phyloP scores from a whole-genome alignment of 768 basidiomycete species.

The Amanita inopinata region DNA sequence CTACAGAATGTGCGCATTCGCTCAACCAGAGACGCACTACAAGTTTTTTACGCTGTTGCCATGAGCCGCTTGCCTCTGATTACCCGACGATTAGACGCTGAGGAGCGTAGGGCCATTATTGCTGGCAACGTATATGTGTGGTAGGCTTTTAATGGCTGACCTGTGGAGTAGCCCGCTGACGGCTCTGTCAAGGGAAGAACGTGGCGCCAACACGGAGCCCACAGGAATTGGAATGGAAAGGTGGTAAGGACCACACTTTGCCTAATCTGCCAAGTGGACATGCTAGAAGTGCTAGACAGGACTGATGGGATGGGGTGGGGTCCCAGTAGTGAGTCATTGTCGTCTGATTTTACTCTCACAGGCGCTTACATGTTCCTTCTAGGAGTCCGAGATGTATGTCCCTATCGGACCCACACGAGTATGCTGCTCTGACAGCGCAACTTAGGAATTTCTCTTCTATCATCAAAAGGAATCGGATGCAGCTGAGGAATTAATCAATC shows the following conservation, averaged over 20 bases:
- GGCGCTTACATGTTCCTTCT: slow-evolving; percentile 9
- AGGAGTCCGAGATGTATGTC: slow-evolving; percentile 45
- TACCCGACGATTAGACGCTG: slow-evolving; percentile 72
- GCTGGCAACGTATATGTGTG: slow-evolving; percentile 82
- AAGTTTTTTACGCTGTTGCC: slow-evolving; percentile 74
- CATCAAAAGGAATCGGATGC: slow-evolving; percentile 68
- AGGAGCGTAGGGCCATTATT: slow-evolving; percentile 63
- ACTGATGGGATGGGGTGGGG: slow-evolving; percentile 75
- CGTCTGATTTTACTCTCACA: background rate
- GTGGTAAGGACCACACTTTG: slow-evolving; percentile 34
- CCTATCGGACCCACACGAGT: slow-evolving; percentile 3
- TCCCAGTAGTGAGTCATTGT: slow-evolving; percentile 57
- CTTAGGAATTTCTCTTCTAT: slow-evolving; percentile 75
- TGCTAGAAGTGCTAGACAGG: slow-evolving; percentile 18
- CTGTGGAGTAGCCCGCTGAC: slow-evolving; percentile 1
- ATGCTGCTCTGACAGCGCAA: background rate
- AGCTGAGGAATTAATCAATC: slow-evolving; percentile 42
- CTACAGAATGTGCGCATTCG: slow-evolving; percentile 68
- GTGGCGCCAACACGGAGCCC: slow-evolving; percentile 71
- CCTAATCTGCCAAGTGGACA: background rate
- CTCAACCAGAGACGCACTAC: slow-evolving; percentile 70
- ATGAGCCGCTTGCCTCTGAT: slow-evolving; percentile 61
- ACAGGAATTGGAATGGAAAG: slow-evolving; percentile 83
- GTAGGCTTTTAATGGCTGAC: slow-evolving; percentile 17
- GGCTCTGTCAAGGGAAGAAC: slow-evolving; percentile 51